Conservation (phyloP, 805 yeast genomes). For the Zygosaccharomyces lentus region DNA sequence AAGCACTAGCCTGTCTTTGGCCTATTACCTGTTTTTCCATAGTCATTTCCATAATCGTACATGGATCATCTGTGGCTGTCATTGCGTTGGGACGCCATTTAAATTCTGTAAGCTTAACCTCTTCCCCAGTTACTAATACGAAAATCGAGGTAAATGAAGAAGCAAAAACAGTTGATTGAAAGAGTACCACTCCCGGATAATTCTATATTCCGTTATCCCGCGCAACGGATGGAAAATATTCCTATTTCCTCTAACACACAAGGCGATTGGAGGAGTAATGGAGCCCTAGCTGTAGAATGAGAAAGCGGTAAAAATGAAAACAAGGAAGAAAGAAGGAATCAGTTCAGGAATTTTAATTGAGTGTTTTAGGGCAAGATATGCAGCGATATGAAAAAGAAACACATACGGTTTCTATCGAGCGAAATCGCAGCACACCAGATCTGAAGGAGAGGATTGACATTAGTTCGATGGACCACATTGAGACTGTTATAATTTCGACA, state of each 20-base stretch:
- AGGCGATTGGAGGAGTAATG: constrained; percentile 55
- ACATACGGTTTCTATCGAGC: constrained; percentile 27
- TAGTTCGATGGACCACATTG: constrained; percentile 7
- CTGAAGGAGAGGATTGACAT: constrained; percentile 4
- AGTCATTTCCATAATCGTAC: constrained; percentile 79
- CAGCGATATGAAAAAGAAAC: constrained; percentile 41
- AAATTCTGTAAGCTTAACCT: constrained; percentile 86
- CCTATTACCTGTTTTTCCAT: constrained; percentile 78
- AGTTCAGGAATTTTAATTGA: constrained; percentile 20
- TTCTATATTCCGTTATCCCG: constrained; percentile 71
- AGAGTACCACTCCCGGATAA: constrained; percentile 69
- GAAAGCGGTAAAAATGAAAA: constrained; percentile 40
- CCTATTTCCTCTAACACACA: constrained; percentile 30
- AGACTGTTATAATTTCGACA: constrained; percentile 13
- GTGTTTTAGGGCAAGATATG: constrained; percentile 34
- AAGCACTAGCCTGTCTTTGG: constrained; percentile 65
- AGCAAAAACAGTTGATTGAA: constrained; percentile 71
- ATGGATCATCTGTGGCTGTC: constrained; percentile 85
- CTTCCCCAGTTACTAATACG: constrained; percentile 73
- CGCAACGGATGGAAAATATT: constrained; percentile 74
- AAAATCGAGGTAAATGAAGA: constrained; percentile 47
- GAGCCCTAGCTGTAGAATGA: constrained; percentile 59
- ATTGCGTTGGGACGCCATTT: constrained; percentile 74
- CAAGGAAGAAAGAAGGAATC: constrained; percentile 32
- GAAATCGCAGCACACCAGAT: neutral